These are phyloP conservation scores for Mucor plumbeus DNA, from an alignment of 371 early-diverging fungal species.

Conservation along the genomic window DNA sequence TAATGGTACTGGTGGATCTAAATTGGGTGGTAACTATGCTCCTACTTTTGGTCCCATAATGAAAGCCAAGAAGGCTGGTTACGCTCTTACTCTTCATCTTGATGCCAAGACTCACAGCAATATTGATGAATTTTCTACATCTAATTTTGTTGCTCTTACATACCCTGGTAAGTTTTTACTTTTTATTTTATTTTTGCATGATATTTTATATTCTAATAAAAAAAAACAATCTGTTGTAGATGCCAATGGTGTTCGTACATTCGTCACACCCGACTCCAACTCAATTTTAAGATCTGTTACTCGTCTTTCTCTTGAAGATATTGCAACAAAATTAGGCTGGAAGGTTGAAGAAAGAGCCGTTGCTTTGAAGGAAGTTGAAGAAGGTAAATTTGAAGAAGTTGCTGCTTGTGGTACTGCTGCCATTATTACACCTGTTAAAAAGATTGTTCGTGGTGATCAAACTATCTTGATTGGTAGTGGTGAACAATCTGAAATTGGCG, in stretches of 20 bases:
- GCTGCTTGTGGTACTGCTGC: conserved; percentile 84
- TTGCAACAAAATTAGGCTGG: conserved; percentile 76
- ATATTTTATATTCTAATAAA: not conserved
- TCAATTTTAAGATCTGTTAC: conserved; percentile 78
- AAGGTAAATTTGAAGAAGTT: conserved; percentile 70
- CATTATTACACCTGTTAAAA: conserved; percentile 77
- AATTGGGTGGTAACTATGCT: conserved; percentile 84
- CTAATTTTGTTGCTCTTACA: conserved; percentile 81
- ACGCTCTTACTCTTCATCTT: conserved; percentile 74
- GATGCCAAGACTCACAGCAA: conserved; percentile 69
- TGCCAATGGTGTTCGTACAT: conserved; percentile 58
- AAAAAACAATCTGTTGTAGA: conserved; percentile 10
- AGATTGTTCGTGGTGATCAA: conserved; percentile 66
- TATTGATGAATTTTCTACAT: conserved; percentile 84
- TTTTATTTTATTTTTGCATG: not conserved
- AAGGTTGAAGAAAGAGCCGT: conserved; percentile 64
- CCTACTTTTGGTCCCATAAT: conserved; percentile 63
- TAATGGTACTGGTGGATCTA: conserved; percentile 66
- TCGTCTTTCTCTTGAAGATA: conserved; percentile 69
- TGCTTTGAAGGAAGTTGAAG: conserved; percentile 61
- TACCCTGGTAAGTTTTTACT: conserved; percentile 35
- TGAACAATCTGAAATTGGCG: conserved; percentile 50
- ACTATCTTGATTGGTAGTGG: conserved; percentile 43
- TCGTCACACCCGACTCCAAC: conserved; percentile 74
- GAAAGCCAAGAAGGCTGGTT: conserved; percentile 70